Conservation (phyloP, 805 yeast species). For the Myxozyma lipomycoides region DNA sequence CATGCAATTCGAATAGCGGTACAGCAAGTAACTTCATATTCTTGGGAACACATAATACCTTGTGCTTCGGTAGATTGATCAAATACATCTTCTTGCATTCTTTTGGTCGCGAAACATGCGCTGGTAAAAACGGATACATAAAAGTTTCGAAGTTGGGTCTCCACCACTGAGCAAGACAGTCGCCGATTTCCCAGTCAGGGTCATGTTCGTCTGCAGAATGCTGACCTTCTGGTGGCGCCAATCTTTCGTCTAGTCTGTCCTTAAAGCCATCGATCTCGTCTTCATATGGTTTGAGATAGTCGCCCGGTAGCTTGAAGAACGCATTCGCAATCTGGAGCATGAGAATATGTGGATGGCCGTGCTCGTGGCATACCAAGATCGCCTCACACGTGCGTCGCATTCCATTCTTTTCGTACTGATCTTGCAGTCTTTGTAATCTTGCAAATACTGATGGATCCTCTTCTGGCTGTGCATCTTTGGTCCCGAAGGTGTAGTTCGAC, state of each 20-base stretch:
- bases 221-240: conserved; percentile 27
- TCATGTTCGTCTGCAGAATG: conserved; percentile 20
- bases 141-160: conserved; percentile 36
- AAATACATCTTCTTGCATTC: conserved; percentile 37
- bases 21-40: conserved; percentile 36
- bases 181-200: conserved; percentile 35
- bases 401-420: conserved; percentile 34
- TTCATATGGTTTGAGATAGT: conserved; percentile 30
- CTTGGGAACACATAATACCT: conserved; percentile 33
- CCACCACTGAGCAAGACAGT: conserved; percentile 39
- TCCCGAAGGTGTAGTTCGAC: conserved; percentile 35
- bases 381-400: conserved; percentile 37
- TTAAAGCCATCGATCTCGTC: conserved; percentile 33
- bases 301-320: conserved; percentile 37
- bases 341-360: conserved; percentile 37
- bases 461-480: conserved; percentile 35
- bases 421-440: conserved; percentile 32
- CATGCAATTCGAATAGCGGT: conserved; percentile 37
- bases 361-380: conserved; percentile 35
- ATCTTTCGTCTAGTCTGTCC: conserved; percentile 26
- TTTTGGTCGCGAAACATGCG: conserved; percentile 37
- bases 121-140: conserved; percentile 38
- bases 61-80: conserved; percentile 32
- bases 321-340: conserved; percentile 36
- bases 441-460: conserved; percentile 34